These are phyloP conservation scores for Pseudozyma pruni DNA, from an alignment of 1,284 basidiomycete genomes.

Conservation along the genomic window DNA sequence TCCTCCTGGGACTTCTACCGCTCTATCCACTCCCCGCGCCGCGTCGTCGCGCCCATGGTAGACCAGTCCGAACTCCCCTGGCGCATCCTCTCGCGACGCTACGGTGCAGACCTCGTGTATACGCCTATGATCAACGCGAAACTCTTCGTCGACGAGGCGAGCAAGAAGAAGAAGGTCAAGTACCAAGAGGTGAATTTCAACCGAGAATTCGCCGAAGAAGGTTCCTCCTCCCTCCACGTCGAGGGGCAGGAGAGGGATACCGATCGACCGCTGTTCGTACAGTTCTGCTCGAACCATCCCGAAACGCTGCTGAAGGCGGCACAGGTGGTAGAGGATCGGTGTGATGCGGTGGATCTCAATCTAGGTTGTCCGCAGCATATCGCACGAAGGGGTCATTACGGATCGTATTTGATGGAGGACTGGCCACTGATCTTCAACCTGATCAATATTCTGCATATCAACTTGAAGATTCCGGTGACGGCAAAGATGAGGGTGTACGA, in stretches of 20 bases:
- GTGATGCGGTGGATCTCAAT: conserved; percentile 92
- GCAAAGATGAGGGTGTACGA: conserved; percentile 95
- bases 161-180: conserved; percentile 47
- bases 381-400: conserved; percentile 85
- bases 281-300: conserved; percentile 91
- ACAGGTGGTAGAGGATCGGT: conserved; percentile 56
- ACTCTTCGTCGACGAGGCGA: conserved; percentile 73
- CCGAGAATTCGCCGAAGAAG: conserved; percentile 51
- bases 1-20: conserved; percentile 84
- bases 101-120: conserved; percentile 84
- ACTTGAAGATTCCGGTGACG: conserved; percentile 88
- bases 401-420: conserved; percentile 91
- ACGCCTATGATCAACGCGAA: conserved; percentile 98
- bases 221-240: conserved; percentile 18
- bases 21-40: conserved; percentile 83
- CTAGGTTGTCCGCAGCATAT: conserved; percentile 93
- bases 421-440: conserved; percentile 76
- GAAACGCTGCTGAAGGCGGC: conserved; percentile 72
- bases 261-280: conserved; percentile 87
- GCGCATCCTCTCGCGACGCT: conserved; percentile 85
- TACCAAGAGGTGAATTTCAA: conserved; percentile 54
- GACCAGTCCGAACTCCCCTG: conserved; percentile 91
- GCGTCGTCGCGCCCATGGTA: conserved; percentile 95
- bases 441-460: conserved; percentile 73
- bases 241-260: conserved; percentile 52